These are phyloP conservation scores for Rhynchosporium graminicola DNA, from an alignment of 2,329 filamentous ascomycete genomes.

Conservation along the genomic window DNA sequence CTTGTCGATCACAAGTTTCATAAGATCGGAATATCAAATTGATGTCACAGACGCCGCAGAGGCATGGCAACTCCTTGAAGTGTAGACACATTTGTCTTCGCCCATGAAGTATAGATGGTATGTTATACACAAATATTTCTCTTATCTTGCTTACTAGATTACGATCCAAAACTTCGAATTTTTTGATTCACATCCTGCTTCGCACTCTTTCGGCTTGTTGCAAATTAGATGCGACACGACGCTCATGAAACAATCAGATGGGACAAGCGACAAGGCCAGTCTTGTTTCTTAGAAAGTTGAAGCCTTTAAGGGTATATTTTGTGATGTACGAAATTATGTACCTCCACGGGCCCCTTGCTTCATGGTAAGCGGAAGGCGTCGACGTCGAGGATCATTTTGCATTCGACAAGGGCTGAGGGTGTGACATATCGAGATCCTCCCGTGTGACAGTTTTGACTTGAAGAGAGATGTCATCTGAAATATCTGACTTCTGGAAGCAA, in stretches of 20 bases:
- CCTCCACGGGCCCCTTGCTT: conserved; percentile 32
- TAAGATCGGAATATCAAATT: conserved; percentile 2
- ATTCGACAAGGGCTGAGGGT: conserved; percentile 27
- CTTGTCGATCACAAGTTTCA: conserved; percentile 27
- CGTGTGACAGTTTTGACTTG: conserved; percentile 23
- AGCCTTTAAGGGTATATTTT: conserved; percentile 28
- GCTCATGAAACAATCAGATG: conserved; percentile 19
- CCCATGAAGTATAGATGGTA: background rate
- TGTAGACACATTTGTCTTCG: background rate
- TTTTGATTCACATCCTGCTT: conserved; percentile 5
- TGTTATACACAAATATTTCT: too few relatives aligned
- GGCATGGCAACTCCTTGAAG: background rate
- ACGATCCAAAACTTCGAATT: too few relatives aligned
- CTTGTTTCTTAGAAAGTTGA: conserved; percentile 3
- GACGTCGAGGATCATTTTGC: conserved; percentile 21
- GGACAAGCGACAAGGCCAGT: conserved; percentile 13
- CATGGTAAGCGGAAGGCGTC: conserved; percentile 29
- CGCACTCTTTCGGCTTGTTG: background rate
- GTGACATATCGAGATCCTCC: conserved; percentile 28
- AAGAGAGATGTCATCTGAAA: conserved; percentile 16
- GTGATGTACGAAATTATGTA: conserved; percentile 24
- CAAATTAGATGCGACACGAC: conserved; percentile 26
- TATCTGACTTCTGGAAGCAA: conserved; percentile 16
- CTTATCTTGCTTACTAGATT: too few relatives aligned
- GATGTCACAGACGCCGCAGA: background rate